Evolutionary conservation across 2,329 filamentous ascomycete species (phyloP), one percentile per base, ranked within the genome.

Genomic region (Diaporthe velutina): DNA sequence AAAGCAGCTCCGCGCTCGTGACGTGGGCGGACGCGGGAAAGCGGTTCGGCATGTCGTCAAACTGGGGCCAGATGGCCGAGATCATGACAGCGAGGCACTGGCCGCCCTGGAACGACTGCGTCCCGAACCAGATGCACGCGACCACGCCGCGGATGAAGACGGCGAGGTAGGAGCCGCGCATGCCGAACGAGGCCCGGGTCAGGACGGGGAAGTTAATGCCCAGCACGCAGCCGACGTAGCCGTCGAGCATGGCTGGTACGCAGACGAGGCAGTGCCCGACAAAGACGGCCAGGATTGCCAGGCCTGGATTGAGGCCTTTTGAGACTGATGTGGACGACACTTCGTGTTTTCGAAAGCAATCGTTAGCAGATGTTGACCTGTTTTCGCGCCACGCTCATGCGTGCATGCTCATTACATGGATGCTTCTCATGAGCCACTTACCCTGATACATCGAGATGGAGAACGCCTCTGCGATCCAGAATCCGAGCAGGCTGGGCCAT

Each of bases 81-180:
- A 88, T 79, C 78, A 88, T 86, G 73, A 84, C 82, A 0, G 83
- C 84, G 42, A 86, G 82, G 77, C 82, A 83, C 61, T 89, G 88
- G 0, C 88, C 90, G 0, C 92, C 91, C 76, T 92, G 92, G 75
- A 90, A 90, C 54, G 89, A 90, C 77, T 93, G 91, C 61, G 93
- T 92, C 0, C 91, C 90, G 71, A 93, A 90, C 93, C 87, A 89
- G 78, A 89, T 87, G 79, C 88, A 85, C 35, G 86, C 86, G 25
- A 88, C 80, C 57, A 88, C 80, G 2, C 83, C 80, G 33, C 86
- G 83, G 40, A 84, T 83, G 8, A 86, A 78, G 58, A 88, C 80
- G 42, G 73, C 72, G n/a, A 76, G 73, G 30, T 75, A 76, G 3
- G 85, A 83, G 45, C 88, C 80, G 74, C 86, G 86, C 76, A 85